Percentiles rank a stretch among this genome's conserved stretches.
These are phyloP conservation scores for Solanum bulbocastanum DNA, from an alignment of 257 asterid species.

Conservation along the genomic window DNA sequence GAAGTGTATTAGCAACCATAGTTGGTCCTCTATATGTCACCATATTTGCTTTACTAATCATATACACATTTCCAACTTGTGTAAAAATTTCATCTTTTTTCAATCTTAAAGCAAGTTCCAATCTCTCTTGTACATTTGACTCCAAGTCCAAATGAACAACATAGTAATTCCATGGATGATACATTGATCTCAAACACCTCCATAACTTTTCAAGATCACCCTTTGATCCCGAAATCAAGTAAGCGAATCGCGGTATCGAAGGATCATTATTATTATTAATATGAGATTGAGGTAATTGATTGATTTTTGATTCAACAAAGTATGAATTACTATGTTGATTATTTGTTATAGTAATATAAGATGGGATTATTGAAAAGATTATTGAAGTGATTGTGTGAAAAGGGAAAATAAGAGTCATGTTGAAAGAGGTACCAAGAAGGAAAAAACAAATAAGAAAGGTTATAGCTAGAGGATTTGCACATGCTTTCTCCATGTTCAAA, in stretches of 20 bases:
- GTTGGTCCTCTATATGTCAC: slow-evolving; percentile 97
- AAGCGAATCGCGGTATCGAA: slow-evolving; percentile 68
- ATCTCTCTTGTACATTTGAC: slow-evolving; percentile 66
- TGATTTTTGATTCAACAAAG: slow-evolving; percentile 33
- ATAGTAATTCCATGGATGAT: slow-evolving; percentile 90
- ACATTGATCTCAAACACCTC: slow-evolving; percentile 67
- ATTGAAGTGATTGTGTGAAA: slow-evolving; percentile 41
- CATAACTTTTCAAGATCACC: slow-evolving; percentile 90
- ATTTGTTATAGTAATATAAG: slow-evolving; percentile 10
- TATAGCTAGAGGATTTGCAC: slow-evolving; percentile 65
- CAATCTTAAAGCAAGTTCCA: slow-evolving; percentile 47
- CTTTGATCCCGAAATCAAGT: slow-evolving; percentile 72
- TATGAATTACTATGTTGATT: slow-evolving; percentile 18
- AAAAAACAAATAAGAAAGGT: slow-evolving; percentile 42
- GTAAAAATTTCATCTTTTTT: slow-evolving; percentile 37
- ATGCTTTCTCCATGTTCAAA: slow-evolving; percentile 52
- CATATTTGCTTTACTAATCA: slow-evolving; percentile 73
- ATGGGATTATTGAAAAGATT: slow-evolving; percentile 42
- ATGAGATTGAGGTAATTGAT: slow-evolving; percentile 27
- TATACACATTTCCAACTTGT: slow-evolving; percentile 60
- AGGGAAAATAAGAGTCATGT: slow-evolving; percentile 55
- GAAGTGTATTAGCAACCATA: slow-evolving; percentile 94
- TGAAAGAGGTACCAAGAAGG: slow-evolving; percentile 58
- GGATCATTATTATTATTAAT: slow-evolving; percentile 9
- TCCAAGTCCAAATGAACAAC: slow-evolving; percentile 86